phyloP scores from a whole-genome alignment of 2,329 filamentous ascomycete genomes.

The Colletotrichum siamense region DNA sequence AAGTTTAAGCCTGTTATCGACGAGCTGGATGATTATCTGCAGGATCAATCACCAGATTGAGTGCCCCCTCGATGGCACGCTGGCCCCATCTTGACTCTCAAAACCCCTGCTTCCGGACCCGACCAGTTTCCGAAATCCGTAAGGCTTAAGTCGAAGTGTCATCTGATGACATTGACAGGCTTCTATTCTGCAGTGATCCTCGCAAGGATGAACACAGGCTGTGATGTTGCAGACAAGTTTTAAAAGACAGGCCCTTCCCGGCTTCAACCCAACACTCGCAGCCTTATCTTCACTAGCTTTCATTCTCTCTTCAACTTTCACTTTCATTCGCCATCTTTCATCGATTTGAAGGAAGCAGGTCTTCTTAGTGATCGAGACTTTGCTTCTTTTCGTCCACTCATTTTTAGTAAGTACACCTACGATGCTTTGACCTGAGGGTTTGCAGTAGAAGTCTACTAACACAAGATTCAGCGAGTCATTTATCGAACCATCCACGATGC shows the following conservation, averaged over 20 bases:
- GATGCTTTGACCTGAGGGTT: not conserved
- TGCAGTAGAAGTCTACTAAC: not conserved
- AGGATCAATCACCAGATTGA: not conserved
- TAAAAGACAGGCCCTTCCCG: not conserved
- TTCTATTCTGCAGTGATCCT: not conserved
- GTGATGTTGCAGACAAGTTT: not conserved
- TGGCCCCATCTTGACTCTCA: not conserved
- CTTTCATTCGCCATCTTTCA: not conserved
- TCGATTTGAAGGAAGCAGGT: not conserved
- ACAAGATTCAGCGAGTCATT: not conserved
- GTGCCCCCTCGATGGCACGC: not conserved
- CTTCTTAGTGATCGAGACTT: not conserved
- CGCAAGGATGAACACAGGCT: not conserved
- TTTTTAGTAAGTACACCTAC: not conserved
- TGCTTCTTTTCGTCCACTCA: not conserved
- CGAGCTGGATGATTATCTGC: not conserved
- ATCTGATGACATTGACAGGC: not conserved
- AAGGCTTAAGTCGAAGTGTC: not conserved
- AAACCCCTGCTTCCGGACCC: not conserved
- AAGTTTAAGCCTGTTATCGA: not conserved
- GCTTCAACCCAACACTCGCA: not conserved
- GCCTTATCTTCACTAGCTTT: not conserved
- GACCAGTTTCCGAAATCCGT: not conserved
- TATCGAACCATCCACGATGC: not conserved
- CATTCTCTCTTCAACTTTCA: not conserved